Conservation (phyloP, 345 rosid species). For the Salix dunnii region DNA sequence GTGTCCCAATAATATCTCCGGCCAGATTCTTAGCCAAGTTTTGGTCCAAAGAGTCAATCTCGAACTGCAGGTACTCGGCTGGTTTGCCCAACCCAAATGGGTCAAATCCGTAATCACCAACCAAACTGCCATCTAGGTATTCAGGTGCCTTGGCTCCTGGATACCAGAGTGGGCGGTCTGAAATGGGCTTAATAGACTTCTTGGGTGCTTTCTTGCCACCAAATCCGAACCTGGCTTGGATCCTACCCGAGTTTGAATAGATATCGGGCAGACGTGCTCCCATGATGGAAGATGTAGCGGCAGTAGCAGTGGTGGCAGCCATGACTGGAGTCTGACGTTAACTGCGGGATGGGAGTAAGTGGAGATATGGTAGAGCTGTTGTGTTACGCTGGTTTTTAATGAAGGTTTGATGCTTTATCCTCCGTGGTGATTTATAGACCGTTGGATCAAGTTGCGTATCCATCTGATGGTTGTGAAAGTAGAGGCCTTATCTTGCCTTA, state of each 20-base stretch:
- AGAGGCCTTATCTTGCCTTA: slow-evolving; percentile 58
- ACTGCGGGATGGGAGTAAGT: neutral
- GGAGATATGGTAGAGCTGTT: neutral
- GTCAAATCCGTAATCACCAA: slow-evolving; percentile 76
- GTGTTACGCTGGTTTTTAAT: slow-evolving; percentile 20
- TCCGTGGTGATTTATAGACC: slow-evolving; percentile 11
- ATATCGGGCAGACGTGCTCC: slow-evolving; percentile 52
- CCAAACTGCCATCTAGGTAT: slow-evolving; percentile 62
- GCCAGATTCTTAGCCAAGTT: slow-evolving; percentile 60
- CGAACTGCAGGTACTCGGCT: slow-evolving; percentile 69
- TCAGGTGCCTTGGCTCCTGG: slow-evolving; percentile 68
- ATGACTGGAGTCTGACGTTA: slow-evolving; percentile 22
- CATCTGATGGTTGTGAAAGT: slow-evolving; percentile 51
- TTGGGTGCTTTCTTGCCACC: slow-evolving; percentile 46
- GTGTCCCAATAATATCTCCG: slow-evolving; percentile 59
- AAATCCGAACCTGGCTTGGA: slow-evolving; percentile 58
- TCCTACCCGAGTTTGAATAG: slow-evolving; percentile 35
- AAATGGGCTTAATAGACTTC: slow-evolving; percentile 26
- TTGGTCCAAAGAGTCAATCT: slow-evolving; percentile 68
- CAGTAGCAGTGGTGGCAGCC: slow-evolving; percentile 60
- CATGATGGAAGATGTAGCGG: slow-evolving; percentile 57
- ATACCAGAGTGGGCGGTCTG: slow-evolving; percentile 62
- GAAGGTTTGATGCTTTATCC: slow-evolving; percentile 25
- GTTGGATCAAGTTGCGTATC: slow-evolving; percentile 62
- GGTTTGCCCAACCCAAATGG: slow-evolving; percentile 75